These are phyloP conservation scores for Gnetum montanum DNA, from an alignment of 75 land plant species.

Conservation along the genomic window DNA sequence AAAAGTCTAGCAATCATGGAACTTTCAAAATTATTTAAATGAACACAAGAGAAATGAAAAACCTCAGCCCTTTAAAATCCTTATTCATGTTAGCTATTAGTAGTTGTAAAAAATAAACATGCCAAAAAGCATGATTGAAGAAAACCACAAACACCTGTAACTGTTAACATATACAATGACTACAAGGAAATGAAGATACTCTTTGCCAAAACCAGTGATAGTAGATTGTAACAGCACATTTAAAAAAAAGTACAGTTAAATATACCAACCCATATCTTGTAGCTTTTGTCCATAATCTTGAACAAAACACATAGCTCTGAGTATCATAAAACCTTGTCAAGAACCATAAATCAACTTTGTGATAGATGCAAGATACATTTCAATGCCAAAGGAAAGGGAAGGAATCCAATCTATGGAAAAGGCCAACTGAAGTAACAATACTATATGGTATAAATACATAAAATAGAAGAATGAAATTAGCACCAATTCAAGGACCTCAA, in stretches of 20 bases:
- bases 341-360: too few relatives aligned
- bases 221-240: not conserved
- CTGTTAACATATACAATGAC: not conserved
- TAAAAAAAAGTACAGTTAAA: constrained; percentile 6
- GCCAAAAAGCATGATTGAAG: constrained; percentile 3
- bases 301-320: constrained; percentile 74
- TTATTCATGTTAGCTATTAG: constrained; percentile 82
- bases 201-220: not conserved
- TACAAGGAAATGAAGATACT: too few relatives aligned
- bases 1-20: too few relatives aligned
- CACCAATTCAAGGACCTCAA: too few relatives aligned
- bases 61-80: constrained; percentile 96
- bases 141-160: not conserved
- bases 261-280: constrained; percentile 98
- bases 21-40: too few relatives aligned
- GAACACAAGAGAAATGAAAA: constrained; percentile 11
- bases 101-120: constrained; percentile 95
- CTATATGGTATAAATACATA: too few relatives aligned
- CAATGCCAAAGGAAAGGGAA: too few relatives aligned
- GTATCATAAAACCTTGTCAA: constrained; percentile 84
- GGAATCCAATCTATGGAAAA: too few relatives aligned
- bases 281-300: constrained; percentile 89
- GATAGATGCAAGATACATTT: too few relatives aligned
- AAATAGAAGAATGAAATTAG: too few relatives aligned
- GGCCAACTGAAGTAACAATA: too few relatives aligned